phyloP scores from a whole-genome alignment of 2,329 filamentous ascomycete species.

The Aurifilum marmelostoma region DNA sequence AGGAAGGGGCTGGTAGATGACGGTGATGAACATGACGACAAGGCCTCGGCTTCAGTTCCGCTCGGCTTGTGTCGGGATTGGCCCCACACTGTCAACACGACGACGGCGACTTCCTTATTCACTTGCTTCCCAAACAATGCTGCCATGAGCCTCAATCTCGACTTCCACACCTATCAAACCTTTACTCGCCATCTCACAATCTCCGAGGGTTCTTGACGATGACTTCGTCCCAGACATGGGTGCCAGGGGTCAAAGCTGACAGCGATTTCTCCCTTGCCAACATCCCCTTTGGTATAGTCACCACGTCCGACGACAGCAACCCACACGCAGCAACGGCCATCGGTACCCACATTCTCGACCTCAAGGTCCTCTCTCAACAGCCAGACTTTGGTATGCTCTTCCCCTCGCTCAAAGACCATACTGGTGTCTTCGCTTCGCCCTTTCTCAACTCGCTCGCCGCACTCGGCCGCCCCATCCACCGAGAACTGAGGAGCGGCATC shows the following conservation, averaged over 20 bases:
- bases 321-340: slow-evolving; percentile 67
- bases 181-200: background rate
- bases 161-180: background rate
- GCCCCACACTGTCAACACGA: background rate
- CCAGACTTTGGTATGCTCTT: slow-evolving; percentile 56
- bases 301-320: slow-evolving; percentile 48
- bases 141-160: background rate
- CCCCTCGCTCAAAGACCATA: slow-evolving; percentile 28
- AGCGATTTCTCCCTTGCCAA: slow-evolving; percentile 76
- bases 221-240: slow-evolving; percentile 33
- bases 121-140: background rate
- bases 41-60: slow-evolving; percentile 25
- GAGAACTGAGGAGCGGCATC: slow-evolving; percentile 69
- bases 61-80: slow-evolving; percentile 16
- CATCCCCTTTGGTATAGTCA: slow-evolving; percentile 77
- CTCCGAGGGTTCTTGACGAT: background rate
- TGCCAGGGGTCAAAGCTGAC: slow-evolving; percentile 40
- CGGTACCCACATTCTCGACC: slow-evolving; percentile 68
- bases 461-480: slow-evolving; percentile 69
- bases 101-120: background rate
- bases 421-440: slow-evolving; percentile 35
- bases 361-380: slow-evolving; percentile 61
- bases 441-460: slow-evolving; percentile 65
- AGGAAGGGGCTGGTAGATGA: slow-evolving; percentile 1
- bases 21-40: background rate